Evolutionary conservation across 2,329 filamentous ascomycete species (phyloP), one percentile per base, ranked within the genome.

Genomic region (Fusarium devonianum): DNA sequence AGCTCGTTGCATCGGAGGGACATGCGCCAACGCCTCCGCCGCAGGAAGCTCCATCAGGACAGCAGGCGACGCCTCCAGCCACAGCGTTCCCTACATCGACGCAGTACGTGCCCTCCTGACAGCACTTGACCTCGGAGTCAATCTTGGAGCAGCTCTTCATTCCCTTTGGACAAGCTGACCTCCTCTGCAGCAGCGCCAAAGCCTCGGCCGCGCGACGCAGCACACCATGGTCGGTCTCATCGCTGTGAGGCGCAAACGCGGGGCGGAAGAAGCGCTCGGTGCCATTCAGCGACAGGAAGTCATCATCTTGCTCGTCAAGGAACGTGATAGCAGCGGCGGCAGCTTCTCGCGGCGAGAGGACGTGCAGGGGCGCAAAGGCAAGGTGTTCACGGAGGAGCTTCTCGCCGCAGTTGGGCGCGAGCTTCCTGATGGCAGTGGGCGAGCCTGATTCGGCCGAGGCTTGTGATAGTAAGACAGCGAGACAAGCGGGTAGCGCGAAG

Each of bases 321-420:
- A 65, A 60, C n/a, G 63, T 62, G 28, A 67, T 64, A 7, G 66
- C 67, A 8, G 70, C 67, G 10, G 66, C 51, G 33, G 67, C 64
- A 30, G 68, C 64, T 44, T 71, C 65, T 30, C 49, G 64, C 2
- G 68, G 63, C 2, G 60, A 52, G 18, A 68, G 51, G 12, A 62
- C 48, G 2, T 63, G 64, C 1, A 69, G 48, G 2, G 69, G 52
- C 23, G 69, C 60, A 60, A 83, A 83, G 56, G 75, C 78, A 58
- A 78, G 86, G 68, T 90, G 87, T 33, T 89, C 80, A 46, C 86
- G 75, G 59, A 86, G 83, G 67, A 93, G 87, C 78, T 90, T 94
- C 67, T 90, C 87, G 51, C 82, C 82, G 38, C 84, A 81, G 65
- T 91, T 85, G 5, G 78, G 77, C 35, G 83, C 78, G 82, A 92